Conservation (phyloP, 2,329 filamentous ascomycete genomes). For the Aspergillus pseudotamarii region DNA sequence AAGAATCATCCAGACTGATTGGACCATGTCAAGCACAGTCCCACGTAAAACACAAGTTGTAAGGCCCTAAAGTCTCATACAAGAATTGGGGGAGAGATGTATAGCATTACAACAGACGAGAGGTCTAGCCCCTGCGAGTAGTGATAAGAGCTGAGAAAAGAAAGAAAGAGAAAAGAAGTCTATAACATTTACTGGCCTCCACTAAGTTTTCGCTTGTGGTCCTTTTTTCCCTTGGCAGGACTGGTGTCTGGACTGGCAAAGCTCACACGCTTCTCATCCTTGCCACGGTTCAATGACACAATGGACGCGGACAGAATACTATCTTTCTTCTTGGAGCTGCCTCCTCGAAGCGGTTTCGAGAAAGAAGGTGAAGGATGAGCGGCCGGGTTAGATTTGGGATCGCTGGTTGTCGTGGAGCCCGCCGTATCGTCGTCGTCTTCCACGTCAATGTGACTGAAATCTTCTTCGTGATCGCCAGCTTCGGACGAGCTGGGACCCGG, state of each 20-base stretch:
- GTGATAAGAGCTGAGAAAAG: conserved; percentile 12
- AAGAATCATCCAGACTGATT: neutral
- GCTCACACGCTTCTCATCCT: conserved; percentile 41
- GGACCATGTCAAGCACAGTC: neutral
- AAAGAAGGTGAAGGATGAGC: conserved; percentile 30
- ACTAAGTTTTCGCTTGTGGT: conserved; percentile 27
- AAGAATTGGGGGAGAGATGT: conserved; percentile 14
- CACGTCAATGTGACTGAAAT: conserved; percentile 49
- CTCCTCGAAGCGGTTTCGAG: conserved; percentile 34
- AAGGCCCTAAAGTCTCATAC: conserved; percentile 17
- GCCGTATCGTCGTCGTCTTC: conserved; percentile 48
- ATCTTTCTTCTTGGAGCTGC: conserved; percentile 35
- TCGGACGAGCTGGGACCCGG: conserved; percentile 52
- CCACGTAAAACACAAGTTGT: neutral
- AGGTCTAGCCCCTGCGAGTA: conserved; percentile 6
- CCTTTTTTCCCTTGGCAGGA: conserved; percentile 31
- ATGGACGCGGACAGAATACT: conserved; percentile 30
- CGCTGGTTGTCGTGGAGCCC: conserved; percentile 35
- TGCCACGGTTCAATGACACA: conserved; percentile 30
- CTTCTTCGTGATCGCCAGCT: conserved; percentile 57
- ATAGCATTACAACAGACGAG: conserved; percentile 11
- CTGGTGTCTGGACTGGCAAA: conserved; percentile 41
- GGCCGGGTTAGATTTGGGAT: conserved; percentile 37
- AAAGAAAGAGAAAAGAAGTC: conserved; percentile 11
- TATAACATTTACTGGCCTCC: conserved; percentile 22